A percentile compares a stretch with the other conserved stretches of the same genome.
Evolutionary conservation across 768 basidiomycete species (phyloP).

Genomic region (Ephemerocybe angulata): DNA sequence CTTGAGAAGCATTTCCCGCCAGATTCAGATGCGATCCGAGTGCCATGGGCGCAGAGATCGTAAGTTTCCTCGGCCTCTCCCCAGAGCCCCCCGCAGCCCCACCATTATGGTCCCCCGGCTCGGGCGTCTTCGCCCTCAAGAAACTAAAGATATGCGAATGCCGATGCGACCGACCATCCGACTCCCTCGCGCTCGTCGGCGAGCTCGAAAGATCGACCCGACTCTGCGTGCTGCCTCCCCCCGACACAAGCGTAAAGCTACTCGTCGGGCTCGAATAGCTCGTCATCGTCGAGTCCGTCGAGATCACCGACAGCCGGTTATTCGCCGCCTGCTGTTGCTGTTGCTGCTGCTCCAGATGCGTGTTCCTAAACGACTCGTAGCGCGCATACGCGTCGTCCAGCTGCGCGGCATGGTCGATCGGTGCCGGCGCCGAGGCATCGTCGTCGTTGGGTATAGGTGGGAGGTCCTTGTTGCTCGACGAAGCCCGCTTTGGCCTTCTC

Average conservation of each 20-base stretch:
- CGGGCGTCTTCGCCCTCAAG: conserved; percentile 44
- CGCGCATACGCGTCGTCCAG: conserved; percentile 87
- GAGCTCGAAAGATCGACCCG: background rate
- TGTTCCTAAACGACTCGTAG: conserved; percentile 78
- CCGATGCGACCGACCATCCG: conserved; percentile 23
- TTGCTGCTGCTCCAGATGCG: conserved; percentile 24
- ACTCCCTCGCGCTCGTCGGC: background rate
- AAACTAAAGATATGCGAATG: conserved; percentile 14
- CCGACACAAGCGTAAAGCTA: conserved; percentile 6
- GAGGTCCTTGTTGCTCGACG: conserved; percentile 40
- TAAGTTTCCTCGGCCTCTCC: conserved; percentile 38
- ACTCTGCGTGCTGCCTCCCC: background rate
- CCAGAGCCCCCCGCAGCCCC: background rate
- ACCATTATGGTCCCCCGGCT: conserved; percentile 1
- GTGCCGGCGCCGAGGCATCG: conserved; percentile 21
- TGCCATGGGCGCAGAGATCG: conserved; percentile 69
- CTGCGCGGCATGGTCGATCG: conserved; percentile 37
- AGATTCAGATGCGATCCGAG: conserved; percentile 20
- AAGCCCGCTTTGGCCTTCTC: background rate
- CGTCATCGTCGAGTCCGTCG: conserved; percentile 35
- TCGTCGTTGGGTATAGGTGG: conserved; percentile 46
- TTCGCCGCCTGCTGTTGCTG: conserved; percentile 18
- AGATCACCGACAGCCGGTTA: conserved; percentile 63
- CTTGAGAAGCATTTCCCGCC: too few species aligned
- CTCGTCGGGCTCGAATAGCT: conserved; percentile 8